Percentiles rank a stretch among this genome's conserved stretches.
Conservation (phyloP, 1,284 basidiomycete genomes). For the Thecaphora thlaspeos region DNA sequence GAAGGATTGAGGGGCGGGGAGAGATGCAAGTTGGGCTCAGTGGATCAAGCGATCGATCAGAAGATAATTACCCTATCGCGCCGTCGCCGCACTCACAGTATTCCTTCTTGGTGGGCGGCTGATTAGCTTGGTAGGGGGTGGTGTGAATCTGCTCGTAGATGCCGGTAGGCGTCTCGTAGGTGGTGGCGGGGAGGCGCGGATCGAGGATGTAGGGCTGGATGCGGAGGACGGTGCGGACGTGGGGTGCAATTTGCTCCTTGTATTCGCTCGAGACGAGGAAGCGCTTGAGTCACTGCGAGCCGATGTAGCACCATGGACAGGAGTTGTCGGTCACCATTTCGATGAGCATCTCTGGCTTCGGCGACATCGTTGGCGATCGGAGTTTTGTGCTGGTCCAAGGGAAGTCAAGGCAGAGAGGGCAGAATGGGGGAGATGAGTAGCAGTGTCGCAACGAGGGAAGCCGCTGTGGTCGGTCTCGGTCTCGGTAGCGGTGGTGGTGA, state of each 20-base stretch:
- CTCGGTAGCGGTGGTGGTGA: no score
- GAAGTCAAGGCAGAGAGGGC: no score
- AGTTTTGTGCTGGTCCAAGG: no score
- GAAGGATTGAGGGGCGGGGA: no score
- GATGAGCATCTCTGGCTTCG: conserved; percentile 33
- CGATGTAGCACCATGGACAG: conserved; percentile 44
- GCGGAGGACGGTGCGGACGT: conserved; percentile 23
- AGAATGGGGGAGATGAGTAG: no score
- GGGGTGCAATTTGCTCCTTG: conserved; percentile 24
- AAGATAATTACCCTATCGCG: no score
- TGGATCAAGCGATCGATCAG: no score
- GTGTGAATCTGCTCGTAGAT: conserved; percentile 33
- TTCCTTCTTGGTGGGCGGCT: conserved; percentile 31
- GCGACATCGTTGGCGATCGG: neutral
- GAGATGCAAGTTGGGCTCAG: no score
- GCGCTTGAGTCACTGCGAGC: conserved; percentile 24
- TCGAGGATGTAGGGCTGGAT: conserved; percentile 42
- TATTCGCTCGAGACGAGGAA: conserved; percentile 34
- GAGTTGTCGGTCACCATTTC: conserved; percentile 32
- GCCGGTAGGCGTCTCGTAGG: conserved; percentile 20
- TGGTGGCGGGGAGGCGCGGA: conserved; percentile 24
- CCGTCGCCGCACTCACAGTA: no score
- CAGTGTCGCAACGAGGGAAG: no score
- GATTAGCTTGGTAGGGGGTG: conserved; percentile 25
- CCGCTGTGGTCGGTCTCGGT: no score